phyloP scores from a whole-genome alignment of 2,329 filamentous ascomycete species.

The Paracorniculantispora psalliotae region DNA sequence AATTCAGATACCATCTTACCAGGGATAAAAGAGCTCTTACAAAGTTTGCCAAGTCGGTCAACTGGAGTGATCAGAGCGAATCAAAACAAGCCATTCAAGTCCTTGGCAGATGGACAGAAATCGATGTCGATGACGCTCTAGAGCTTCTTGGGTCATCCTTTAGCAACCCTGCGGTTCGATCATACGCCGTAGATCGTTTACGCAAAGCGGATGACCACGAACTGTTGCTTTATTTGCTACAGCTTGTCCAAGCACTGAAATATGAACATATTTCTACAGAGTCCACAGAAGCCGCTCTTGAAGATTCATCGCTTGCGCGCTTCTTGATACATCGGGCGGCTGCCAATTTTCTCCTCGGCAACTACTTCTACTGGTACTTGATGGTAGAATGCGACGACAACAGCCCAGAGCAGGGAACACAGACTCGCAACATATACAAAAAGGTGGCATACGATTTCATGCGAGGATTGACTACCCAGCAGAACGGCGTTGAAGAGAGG shows the following conservation, averaged over 20 bases:
- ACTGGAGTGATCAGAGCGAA: slow-evolving; percentile 84
- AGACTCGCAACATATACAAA: slow-evolving; percentile 80
- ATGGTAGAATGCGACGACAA: slow-evolving; percentile 95
- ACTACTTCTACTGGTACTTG: slow-evolving; percentile 96
- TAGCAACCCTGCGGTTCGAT: slow-evolving; percentile 79
- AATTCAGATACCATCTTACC: slow-evolving; percentile 90
- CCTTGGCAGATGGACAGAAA: slow-evolving; percentile 88
- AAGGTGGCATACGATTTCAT: slow-evolving; percentile 97
- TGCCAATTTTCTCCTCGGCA: slow-evolving; percentile 84
- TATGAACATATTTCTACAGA: slow-evolving; percentile 73
- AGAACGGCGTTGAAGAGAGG: slow-evolving; percentile 66
- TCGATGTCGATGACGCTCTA: slow-evolving; percentile 93
- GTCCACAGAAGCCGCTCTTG: slow-evolving; percentile 49
- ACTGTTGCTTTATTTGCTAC: slow-evolving; percentile 82
- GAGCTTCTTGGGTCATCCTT: slow-evolving; percentile 91
- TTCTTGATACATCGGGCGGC: slow-evolving; percentile 88
- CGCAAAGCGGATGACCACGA: slow-evolving; percentile 92
- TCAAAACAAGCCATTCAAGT: slow-evolving; percentile 85
- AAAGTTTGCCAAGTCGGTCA: slow-evolving; percentile 96
- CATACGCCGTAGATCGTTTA: slow-evolving; percentile 87
- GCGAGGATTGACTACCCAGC: slow-evolving; percentile 69
- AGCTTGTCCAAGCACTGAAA: slow-evolving; percentile 92
- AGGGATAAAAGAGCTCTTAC: slow-evolving; percentile 88
- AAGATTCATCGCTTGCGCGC: slow-evolving; percentile 78
- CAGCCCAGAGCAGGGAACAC: slow-evolving; percentile 67